These are phyloP conservation scores for Wickerhamomyces strasburgensis DNA, from an alignment of 805 yeast genomes.

Conservation along the genomic window DNA sequence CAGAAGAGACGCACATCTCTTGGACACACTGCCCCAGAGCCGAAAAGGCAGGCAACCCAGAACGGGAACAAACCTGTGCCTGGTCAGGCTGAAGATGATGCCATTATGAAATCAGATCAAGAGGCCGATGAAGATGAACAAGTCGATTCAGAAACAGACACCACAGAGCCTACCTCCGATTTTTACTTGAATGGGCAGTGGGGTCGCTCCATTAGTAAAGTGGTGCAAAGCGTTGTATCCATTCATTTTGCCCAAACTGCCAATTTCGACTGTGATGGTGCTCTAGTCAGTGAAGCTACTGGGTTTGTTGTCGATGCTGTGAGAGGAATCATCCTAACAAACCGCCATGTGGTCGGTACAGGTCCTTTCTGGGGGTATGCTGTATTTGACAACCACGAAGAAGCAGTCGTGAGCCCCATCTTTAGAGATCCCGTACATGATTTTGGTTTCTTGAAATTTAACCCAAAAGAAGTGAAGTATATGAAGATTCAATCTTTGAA, in stretches of 20 bases:
- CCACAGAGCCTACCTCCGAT: no score
- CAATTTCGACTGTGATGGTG: conserved; percentile 79
- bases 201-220: conserved; percentile 77
- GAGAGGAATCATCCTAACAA: conserved; percentile 80
- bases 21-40: neutral
- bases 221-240: conserved; percentile 82
- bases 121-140: no score
- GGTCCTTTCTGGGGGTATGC: conserved; percentile 92
- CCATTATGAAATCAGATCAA: neutral
- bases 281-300: conserved; percentile 85
- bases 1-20: neutral
- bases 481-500: conserved; percentile 64
- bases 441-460: conserved; percentile 81
- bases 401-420: conserved; percentile 77
- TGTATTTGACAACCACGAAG: conserved; percentile 92
- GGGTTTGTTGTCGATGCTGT: conserved; percentile 88
- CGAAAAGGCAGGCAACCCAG: neutral
- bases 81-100: neutral
- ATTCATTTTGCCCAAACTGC: conserved; percentile 85
- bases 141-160: no score
- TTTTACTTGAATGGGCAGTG: conserved; percentile 38
- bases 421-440: conserved; percentile 95
- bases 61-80: neutral
- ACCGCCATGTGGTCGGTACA: conserved; percentile 93
- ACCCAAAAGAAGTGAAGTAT: conserved; percentile 67